Evolutionary conservation across 208 protist species (phyloP), one percentile per base, ranked within the genome.

Genomic region (Jaenimonas drosophilae): DNA sequence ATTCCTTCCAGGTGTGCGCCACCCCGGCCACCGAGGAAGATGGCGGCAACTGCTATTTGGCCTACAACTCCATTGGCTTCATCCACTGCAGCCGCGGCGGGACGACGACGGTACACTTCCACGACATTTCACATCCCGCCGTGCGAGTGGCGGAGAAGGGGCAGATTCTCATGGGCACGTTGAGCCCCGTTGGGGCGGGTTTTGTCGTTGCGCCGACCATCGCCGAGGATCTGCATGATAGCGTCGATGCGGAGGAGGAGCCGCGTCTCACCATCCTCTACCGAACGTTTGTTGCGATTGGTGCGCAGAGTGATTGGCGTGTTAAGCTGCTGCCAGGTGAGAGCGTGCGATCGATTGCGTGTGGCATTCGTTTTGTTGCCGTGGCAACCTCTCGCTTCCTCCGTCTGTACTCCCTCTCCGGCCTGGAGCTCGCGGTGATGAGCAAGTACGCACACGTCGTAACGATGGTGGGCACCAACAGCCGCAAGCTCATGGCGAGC

Each of bases 1-100:
- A 92, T 50, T 70, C 62, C 25, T 87, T 92, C 49, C 84, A 92
- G 48, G 69, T 85, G 30, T 69, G 84, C 19, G 76, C 84, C 2
- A 93, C 84, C 19, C 84, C 77, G 7, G 41, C 49, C 7, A 77
- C 68, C 7, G 65, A 64, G 29, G 79, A 76, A 7, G 19, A 6
- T 17, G 37, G 37, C 19, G 74, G 67, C 41, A 77, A 63, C 45
- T 88, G 84, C 58, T 93, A 88, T 56, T 54, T 93, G 1, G 84
- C 84, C 19, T 93, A 93, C 62, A 93, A 93, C 61, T 65, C 76
- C 7, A 64, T 83, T 0, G 84, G 84, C 1, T 89, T 74, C 59
- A 85, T 93, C 46, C 75, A 70, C 50, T 54, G 51, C 60, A 70
- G 64, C 11, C 42, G 56, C 16, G 71, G 84, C 4, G n/a, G n/a